A percentile compares a stretch with the other conserved stretches of the same genome.
Evolutionary conservation across 192 early-diverging fungal species (phyloP).

Genomic region (Podila horticola): DNA sequence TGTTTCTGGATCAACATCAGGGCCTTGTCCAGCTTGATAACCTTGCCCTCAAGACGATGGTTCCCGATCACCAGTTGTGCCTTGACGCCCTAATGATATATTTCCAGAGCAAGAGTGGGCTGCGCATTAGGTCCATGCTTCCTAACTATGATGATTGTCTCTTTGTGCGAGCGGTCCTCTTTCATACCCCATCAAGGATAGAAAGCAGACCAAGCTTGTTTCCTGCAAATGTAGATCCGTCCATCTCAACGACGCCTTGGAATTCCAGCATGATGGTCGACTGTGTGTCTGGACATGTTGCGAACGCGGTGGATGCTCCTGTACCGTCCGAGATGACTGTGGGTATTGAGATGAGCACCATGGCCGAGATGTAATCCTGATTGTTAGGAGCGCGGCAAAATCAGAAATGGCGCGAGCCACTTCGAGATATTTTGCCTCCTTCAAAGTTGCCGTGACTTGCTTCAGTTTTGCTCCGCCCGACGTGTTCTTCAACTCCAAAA

Average conservation of each 20-base stretch:
- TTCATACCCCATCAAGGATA: slow-evolving; percentile 37
- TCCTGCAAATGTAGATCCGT: slow-evolving; percentile 33
- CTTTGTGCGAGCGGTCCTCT: no score
- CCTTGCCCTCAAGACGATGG: slow-evolving; percentile 43
- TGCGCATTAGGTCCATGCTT: background rate
- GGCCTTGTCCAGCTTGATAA: slow-evolving; percentile 26
- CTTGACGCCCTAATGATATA: slow-evolving; percentile 21
- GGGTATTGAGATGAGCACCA: slow-evolving; percentile 51
- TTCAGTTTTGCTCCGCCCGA: no score
- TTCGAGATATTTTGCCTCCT: no score
- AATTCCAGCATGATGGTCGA: slow-evolving; percentile 39
- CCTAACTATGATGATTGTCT: background rate
- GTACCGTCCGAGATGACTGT: slow-evolving; percentile 2
- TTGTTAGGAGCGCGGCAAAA: no score
- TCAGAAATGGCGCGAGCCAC: no score
- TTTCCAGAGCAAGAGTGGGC: background rate
- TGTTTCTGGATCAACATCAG: slow-evolving; percentile 45
- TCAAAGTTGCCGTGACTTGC: no score
- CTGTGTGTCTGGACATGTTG: slow-evolving; percentile 32
- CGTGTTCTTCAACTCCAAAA: no score
- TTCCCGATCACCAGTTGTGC: slow-evolving; percentile 47
- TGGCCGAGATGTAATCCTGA: background rate
- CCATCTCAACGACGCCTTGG: slow-evolving; percentile 45
- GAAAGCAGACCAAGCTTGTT: slow-evolving; percentile 45
- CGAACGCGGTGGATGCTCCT: slow-evolving; percentile 4